A percentile compares a stretch with the other conserved stretches of the same genome.
These are phyloP conservation scores for Chenopodium suecicum DNA, from an alignment of 148 eudicot genomes.

Conservation along the genomic window DNA sequence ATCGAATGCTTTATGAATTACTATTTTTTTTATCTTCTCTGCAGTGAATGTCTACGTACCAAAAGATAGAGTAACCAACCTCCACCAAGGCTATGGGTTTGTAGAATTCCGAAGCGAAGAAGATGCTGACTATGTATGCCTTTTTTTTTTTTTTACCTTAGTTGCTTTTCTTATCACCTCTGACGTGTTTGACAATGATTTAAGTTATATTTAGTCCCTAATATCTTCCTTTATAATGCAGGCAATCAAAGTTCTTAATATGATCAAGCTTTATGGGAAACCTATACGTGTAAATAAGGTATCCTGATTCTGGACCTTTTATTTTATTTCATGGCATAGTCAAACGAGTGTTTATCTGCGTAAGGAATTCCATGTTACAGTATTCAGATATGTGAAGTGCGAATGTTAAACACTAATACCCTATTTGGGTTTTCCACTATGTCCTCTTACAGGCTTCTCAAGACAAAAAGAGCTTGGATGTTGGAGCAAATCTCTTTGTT, in stretches of 20 bases:
- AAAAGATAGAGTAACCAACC: conserved; percentile 97
- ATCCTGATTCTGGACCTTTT: background rate
- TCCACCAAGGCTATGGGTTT: conserved; percentile 99
- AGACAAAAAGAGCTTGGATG: conserved; percentile 97
- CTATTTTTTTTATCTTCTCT: background rate
- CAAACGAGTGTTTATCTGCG: background rate
- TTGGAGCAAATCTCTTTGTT: conserved; percentile 97
- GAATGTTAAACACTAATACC: background rate
- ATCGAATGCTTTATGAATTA: background rate
- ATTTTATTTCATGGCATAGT: background rate
- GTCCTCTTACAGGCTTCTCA: conserved; percentile 71
- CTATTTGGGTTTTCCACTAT: background rate
- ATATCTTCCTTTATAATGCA: conserved; percentile 32
- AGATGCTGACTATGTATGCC: conserved; percentile 96
- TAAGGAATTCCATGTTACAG: background rate
- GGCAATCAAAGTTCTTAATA: conserved; percentile 97
- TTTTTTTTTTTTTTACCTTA: background rate
- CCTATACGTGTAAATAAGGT: conserved; percentile 94
- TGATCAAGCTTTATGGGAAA: conserved; percentile 93
- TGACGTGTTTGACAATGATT: background rate
- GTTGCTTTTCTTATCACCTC: background rate
- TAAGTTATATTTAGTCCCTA: background rate
- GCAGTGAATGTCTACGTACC: conserved; percentile 98
- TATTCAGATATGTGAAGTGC: background rate
- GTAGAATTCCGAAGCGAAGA: conserved; percentile 97